These are phyloP conservation scores for Moricandia moricandioides DNA, from an alignment of 345 rosid genomes.

Conservation along the genomic window DNA sequence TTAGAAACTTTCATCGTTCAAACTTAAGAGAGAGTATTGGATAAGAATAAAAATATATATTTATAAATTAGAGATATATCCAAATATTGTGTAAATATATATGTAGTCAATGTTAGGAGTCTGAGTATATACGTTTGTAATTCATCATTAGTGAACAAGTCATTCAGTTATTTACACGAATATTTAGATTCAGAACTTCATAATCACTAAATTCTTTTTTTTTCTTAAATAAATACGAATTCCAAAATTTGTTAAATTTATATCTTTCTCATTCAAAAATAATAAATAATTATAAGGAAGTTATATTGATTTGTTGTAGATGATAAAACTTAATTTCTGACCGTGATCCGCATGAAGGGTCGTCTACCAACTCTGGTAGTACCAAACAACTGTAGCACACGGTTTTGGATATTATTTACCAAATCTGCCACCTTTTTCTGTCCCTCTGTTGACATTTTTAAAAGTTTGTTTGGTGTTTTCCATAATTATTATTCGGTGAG, in stretches of 20 bases:
- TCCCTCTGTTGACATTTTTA: not conserved
- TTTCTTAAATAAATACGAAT: too few species aligned
- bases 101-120: too few species aligned
- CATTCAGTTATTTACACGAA: too few species aligned
- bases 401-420: not conserved
- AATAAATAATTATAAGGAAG: not conserved
- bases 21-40: too few species aligned
- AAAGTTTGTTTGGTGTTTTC: conserved; percentile 2
- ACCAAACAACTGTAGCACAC: not conserved
- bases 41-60: too few species aligned
- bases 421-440: not conserved
- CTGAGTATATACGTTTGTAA: too few species aligned
- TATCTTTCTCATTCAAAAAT: not conserved
- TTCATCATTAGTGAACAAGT: too few species aligned
- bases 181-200: not conserved
- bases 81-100: too few species aligned
- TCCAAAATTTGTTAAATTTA: not conserved
- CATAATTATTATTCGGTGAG: not conserved
- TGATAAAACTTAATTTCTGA: not conserved
- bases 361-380: not conserved
- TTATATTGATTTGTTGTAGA: not conserved
- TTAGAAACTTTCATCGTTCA: too few species aligned
- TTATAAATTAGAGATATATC: too few species aligned
- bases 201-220: not conserved
- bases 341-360: not conserved